Conservation (phyloP, 1,139 yeast genomes). For the Candida neerlandica region DNA sequence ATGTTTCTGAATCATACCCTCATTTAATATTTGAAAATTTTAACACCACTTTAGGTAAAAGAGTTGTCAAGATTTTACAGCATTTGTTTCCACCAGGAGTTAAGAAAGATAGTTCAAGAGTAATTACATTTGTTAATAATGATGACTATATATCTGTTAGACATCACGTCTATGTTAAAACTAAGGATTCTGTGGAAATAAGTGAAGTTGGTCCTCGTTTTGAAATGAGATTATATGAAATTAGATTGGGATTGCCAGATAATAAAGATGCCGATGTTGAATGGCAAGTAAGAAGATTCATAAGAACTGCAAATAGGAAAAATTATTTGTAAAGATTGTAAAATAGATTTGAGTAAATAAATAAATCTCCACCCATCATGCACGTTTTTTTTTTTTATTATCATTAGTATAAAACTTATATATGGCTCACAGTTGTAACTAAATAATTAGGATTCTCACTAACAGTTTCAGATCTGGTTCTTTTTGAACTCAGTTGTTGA, state of each 20-base stretch:
- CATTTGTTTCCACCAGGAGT: slow-evolving; percentile 98
- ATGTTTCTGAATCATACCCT: slow-evolving; percentile 89
- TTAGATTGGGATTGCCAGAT: slow-evolving; percentile 87
- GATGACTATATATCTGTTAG: slow-evolving; percentile 93
- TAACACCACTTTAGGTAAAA: slow-evolving; percentile 76
- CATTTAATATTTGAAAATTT: slow-evolving; percentile 93
- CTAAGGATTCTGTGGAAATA: slow-evolving; percentile 85
- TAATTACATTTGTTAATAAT: slow-evolving; percentile 84
- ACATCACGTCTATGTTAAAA: slow-evolving; percentile 90
- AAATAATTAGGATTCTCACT: slow-evolving; percentile 13
- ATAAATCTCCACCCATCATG: background rate
- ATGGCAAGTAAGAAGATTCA: slow-evolving; percentile 92
- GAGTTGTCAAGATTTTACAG: slow-evolving; percentile 80
- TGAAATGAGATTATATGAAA: slow-evolving; percentile 90
- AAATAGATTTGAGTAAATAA: background rate
- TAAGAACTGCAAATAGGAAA: slow-evolving; percentile 93
- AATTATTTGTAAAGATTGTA: slow-evolving; percentile 57
- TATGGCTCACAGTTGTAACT: slow-evolving; percentile 14
- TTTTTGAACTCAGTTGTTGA: background rate
- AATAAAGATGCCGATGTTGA: slow-evolving; percentile 97
- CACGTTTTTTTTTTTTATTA: too few relatives aligned
- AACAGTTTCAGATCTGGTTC: background rate
- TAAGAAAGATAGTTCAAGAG: slow-evolving; percentile 78
- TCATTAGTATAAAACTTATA: slow-evolving; percentile 3
- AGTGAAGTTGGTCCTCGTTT: slow-evolving; percentile 99